Percentiles rank a stretch among this genome's conserved stretches.
phyloP scores from a whole-genome alignment of 1,139 yeast species.

The Komagataea norvegica region DNA sequence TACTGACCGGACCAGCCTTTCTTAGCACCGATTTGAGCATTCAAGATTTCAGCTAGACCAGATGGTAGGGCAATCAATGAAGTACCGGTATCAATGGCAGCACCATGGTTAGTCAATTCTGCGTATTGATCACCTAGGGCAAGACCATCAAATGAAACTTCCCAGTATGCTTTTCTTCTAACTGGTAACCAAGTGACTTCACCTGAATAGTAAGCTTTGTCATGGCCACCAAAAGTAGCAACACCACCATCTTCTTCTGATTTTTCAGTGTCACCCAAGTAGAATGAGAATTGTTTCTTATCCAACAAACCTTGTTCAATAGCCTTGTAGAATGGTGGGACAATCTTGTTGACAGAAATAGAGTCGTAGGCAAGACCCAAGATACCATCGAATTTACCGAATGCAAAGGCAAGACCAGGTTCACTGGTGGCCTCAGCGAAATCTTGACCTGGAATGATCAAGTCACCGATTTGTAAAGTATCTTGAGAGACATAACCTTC shows the following conservation, averaged over 20 bases:
- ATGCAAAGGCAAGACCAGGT: slow-evolving; percentile 97
- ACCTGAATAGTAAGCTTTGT: slow-evolving; percentile 68
- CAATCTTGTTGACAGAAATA: slow-evolving; percentile 80
- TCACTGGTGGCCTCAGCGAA: slow-evolving; percentile 96
- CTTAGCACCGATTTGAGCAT: slow-evolving; percentile 93
- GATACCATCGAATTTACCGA: slow-evolving; percentile 97
- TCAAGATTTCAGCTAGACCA: slow-evolving; percentile 89
- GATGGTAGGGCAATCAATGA: slow-evolving; percentile 93
- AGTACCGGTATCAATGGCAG: slow-evolving; percentile 98
- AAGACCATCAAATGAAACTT: slow-evolving; percentile 85
- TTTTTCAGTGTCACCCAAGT: slow-evolving; percentile 75
- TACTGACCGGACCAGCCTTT: slow-evolving; percentile 98
- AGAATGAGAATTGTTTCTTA: slow-evolving; percentile 80
- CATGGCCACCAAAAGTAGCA: slow-evolving; percentile 93
- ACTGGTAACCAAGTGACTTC: slow-evolving; percentile 92
- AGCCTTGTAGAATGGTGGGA: slow-evolving; percentile 93
- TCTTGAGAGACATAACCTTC: slow-evolving; percentile 91
- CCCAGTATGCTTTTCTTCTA: slow-evolving; percentile 99
- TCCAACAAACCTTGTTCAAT: slow-evolving; percentile 76
- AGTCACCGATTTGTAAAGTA: slow-evolving; percentile 72
- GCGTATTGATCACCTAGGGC: slow-evolving; percentile 91
- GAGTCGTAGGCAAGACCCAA: slow-evolving; percentile 91
- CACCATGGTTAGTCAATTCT: slow-evolving; percentile 77
- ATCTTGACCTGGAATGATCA: slow-evolving; percentile 79
- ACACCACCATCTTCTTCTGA: slow-evolving; percentile 73